phyloP scores from a whole-genome alignment of 495 filamentous ascomycete genomes.

The Poronia punctata region DNA sequence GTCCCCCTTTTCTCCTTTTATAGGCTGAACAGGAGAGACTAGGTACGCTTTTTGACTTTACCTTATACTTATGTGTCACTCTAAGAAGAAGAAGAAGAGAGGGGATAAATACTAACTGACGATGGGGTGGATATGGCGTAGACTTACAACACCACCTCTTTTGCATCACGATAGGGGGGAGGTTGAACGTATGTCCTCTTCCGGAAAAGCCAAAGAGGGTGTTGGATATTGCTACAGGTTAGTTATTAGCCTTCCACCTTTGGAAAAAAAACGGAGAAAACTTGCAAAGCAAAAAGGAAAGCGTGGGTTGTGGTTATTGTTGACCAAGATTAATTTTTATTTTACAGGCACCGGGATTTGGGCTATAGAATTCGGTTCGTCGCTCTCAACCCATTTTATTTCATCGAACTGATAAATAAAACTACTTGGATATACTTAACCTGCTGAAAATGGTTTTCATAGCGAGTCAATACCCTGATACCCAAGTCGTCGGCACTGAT shows the following conservation, averaged over 20 bases:
- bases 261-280: too few relatives aligned
- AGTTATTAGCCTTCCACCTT: background rate
- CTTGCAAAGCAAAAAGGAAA: too few relatives aligned
- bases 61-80: background rate
- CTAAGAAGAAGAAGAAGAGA: too few relatives aligned
- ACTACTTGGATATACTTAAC: too few relatives aligned
- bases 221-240: conserved; percentile 39
- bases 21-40: conserved; percentile 40
- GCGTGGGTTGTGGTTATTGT: background rate
- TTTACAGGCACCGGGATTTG: conserved; percentile 34
- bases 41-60: conserved; percentile 21
- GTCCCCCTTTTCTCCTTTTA: background rate
- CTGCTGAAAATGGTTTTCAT: conserved; percentile 3
- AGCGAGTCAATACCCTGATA: conserved; percentile 24
- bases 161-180: conserved; percentile 33
- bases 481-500: conserved; percentile 42
- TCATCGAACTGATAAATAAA: too few relatives aligned
- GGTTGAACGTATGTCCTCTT: conserved; percentile 36
- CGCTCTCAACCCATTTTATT: conserved; percentile 10
- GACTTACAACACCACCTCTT: conserved; percentile 46
- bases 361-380: conserved; percentile 32
- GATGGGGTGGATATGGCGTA: too few relatives aligned
- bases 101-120: background rate
- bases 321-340: too few relatives aligned
- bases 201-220: conserved; percentile 28